These are phyloP conservation scores for Poa pratensis DNA, from an alignment of 176 grass and related monocot species.

Conservation along the genomic window DNA sequence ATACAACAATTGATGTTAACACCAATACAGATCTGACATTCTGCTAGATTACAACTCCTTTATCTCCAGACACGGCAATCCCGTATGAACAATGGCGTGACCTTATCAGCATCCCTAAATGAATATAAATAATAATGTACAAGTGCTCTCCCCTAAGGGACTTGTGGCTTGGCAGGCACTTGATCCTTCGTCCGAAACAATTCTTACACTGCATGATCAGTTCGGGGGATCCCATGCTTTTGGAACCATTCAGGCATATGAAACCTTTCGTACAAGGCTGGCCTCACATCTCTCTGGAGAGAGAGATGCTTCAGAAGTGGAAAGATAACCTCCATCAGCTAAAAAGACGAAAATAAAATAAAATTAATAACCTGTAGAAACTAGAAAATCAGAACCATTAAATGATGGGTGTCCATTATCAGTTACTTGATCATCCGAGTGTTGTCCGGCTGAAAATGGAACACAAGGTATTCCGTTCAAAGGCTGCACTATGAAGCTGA, in stretches of 20 bases:
- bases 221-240: conserved; percentile 81
- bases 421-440: conserved; percentile 86
- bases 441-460: conserved; percentile 91
- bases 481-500: conserved; percentile 96
- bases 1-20: conserved; percentile 62
- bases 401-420: not conserved
- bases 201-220: conserved; percentile 52
- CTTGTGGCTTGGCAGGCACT: conserved; percentile 38
- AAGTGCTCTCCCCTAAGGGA: conserved; percentile 44
- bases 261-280: conserved; percentile 85
- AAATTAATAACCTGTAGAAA: conserved; percentile 29
- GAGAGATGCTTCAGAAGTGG: conserved; percentile 91
- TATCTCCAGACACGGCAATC: conserved; percentile 43
- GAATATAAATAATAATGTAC: conserved; percentile 77
- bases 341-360: conserved; percentile 49
- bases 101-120: conserved; percentile 48
- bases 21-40: conserved; percentile 40
- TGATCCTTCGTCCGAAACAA: conserved; percentile 52
- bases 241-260: conserved; percentile 99
- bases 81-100: conserved; percentile 49
- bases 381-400: conserved; percentile 7
- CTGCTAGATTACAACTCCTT: conserved; percentile 60
- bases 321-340: conserved; percentile 93
- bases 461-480: conserved; percentile 96
- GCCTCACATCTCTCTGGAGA: conserved; percentile 84